Evolutionary conservation across 768 basidiomycete species (phyloP), one percentile per base, ranked within the genome.

Genomic region (Hemileccinum rubropunctum): DNA sequence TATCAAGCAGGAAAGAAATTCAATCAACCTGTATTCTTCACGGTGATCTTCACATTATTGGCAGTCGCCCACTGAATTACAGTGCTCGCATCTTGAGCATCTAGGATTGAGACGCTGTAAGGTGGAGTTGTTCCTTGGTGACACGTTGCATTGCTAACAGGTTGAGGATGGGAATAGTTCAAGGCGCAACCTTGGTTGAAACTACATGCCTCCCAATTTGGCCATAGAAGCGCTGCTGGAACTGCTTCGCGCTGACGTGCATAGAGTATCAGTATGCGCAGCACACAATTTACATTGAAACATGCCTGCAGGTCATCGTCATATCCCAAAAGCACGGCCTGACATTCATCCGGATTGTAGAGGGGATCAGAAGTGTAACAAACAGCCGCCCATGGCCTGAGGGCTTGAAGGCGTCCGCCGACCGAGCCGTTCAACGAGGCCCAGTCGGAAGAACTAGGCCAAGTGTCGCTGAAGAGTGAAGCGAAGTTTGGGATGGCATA

Each of bases 201-300:
- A 14, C 49, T 40, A 28, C 62, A 63, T 2, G 54, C 28, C 39
- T 64, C 62, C 57, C 57, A 64, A 47, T 63, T 63, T 11, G 48
- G 0, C 62, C 54, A 63, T 12, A 63, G 37, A 10, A 64, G 54
- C 3, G 62, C 59, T 0, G 59, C 23, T 1, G 62, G 32, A 12
- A 40, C 36, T 6, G 47, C 48, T 53, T 59, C 62, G 21, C 62
- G 62, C 62, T 63, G 37, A 44, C 20, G 21, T 17, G 20, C 15
- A 6, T 7, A 18, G 18, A 17, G 14, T 32, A 32, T 47, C n/a
- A 41, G 27, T 18, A 18, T 23, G 18, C 27, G n/a, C 10, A 5
- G 10, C 6, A 37, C 15, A 10, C 23, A 18, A 17, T 21, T 26
- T 1, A 37, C n/a, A 20, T 14, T n/a, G n/a, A 11, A 40, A 46